Evolutionary conservation across 2,329 filamentous ascomycete species (phyloP), one percentile per base, ranked within the genome.

Genomic region (Zasmidium angulare): DNA sequence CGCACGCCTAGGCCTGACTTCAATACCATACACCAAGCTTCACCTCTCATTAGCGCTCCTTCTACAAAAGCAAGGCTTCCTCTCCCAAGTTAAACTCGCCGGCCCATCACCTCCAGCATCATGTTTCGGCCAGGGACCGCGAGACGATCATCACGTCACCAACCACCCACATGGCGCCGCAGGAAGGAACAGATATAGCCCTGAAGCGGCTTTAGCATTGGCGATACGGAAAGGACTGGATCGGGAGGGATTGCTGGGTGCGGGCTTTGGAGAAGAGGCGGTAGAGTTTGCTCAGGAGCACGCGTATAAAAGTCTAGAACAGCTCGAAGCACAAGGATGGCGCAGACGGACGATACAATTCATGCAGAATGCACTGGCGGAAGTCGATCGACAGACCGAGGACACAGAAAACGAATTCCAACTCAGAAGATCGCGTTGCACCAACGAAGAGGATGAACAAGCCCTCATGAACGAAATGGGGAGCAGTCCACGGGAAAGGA

Each of bases 1-100:
- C 70, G 91, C 90, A n/a, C 87, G 89, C 1, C 86, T 97, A 0
- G 90, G 89, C 66, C 81, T 96, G 53, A 96, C 93, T 29, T 96
- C 91, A 7, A 84, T 96, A 63, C 86, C 88, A 49, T 88, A 89
- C 78, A 88, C 86, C 52, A 93, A 93, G 67, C 86, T 92, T 73
- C 92, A 95, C 80, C 86, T 96, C 63, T 80, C 80, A 48, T 81
- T 96, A 17, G 83, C 86, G 53, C 83, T 95, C 20, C 89, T 89
- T 40, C 83, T 97, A 48, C 91, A 96, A 77, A 87, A 89, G 66
- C 84, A 89, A 59, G 93, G 93, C 67, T 92, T 93, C 79, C 78
- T 97, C 68, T 88, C 88, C 55, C 86, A 87, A 67, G 88, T 97
- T 60, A 89, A 90, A 65, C 89, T 92, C 63, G 87, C 81, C 66